Base-by-base conservation (phyloP, 1,284 basidiomycete species). In the Apiotrichum domesticum region DNA sequence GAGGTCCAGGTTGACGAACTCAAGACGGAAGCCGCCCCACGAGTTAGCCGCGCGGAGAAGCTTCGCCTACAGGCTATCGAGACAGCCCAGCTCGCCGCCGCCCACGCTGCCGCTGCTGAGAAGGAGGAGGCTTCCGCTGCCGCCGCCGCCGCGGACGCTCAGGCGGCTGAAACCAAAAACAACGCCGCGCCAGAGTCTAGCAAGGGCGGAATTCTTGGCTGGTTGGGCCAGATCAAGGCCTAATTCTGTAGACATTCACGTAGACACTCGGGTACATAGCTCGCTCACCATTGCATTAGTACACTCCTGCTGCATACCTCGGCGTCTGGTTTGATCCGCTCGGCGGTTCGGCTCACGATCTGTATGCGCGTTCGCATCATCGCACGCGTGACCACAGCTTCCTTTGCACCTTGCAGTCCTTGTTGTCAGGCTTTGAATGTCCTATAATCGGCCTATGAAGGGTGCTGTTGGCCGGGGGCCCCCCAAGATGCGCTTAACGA, bases 221-320 rank as follows among this genome's bases (percentile, higher is more conserved):
- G 32, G 35, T 42, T 40, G 39, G 40, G 29, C 7, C 39, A 39
- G 11, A n/a, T 21, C 39, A 50, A 50, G 48, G n/a, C 35, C 35
- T 50, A 50, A 46, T 50, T 40, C 37, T 41, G 6, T 50, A 50
- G n/a, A 33, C 29, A n/a, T 32, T 39, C 8, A 21, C n/a, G 48
- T 41, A 50, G 39, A 50, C 39, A 39, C 3, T 37, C 6, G 15
- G 47, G 47, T 55, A 45, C 46, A 44, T 45, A 54, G 48, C 37
- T 10, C 35, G 13, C 37, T 21, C 21, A 21, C 37, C 35, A 32
- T 50, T 44, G 47, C 54, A 55, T 50, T 35, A 45, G 34, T 29
- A 29, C 47, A 39, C 34, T 37, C 21, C n/a, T 47, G 46, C 14
- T n/a, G 14, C 10, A 13, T 14, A 14, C 46, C 15, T 13, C 33